phyloP scores from a whole-genome alignment of 805 yeast genomes.

The Candida suzukii region DNA sequence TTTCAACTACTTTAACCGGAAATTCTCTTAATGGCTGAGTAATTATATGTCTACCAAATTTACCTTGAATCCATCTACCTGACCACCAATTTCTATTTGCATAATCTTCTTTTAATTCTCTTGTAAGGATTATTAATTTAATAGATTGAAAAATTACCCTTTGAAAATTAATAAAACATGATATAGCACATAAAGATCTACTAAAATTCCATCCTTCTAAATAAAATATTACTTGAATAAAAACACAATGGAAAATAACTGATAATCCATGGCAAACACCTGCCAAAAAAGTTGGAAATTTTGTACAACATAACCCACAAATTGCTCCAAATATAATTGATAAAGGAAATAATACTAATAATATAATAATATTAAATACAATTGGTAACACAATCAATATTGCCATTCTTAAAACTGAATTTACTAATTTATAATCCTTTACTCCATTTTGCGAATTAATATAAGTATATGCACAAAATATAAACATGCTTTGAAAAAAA shows the following conservation, averaged over 20 bases:
- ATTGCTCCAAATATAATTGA: slow-evolving; percentile 33
- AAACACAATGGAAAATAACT: slow-evolving; percentile 26
- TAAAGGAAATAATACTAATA: slow-evolving; percentile 26
- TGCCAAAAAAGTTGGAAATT: slow-evolving; percentile 29
- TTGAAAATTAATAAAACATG: slow-evolving; percentile 31
- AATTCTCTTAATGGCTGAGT: slow-evolving; percentile 43
- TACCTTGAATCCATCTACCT: slow-evolving; percentile 38
- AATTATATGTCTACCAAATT: slow-evolving; percentile 13
- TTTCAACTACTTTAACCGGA: slow-evolving; percentile 36
- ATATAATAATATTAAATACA: slow-evolving; percentile 26
- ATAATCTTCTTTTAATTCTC: slow-evolving; percentile 34
- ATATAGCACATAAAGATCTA: slow-evolving; percentile 31
- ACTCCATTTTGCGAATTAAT: slow-evolving; percentile 89
- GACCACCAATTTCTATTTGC: slow-evolving; percentile 49
- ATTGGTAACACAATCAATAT: slow-evolving; percentile 48
- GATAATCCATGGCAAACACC: slow-evolving; percentile 31
- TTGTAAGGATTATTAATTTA: slow-evolving; percentile 27
- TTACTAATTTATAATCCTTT: slow-evolving; percentile 35
- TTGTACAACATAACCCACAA: slow-evolving; percentile 24
- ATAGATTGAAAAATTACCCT: slow-evolving; percentile 26
- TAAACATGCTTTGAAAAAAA: slow-evolving; percentile 56
- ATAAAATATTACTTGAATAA: slow-evolving; percentile 29
- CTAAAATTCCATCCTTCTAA: slow-evolving; percentile 36
- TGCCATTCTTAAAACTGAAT: slow-evolving; percentile 55
- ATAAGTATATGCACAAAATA: slow-evolving; percentile 68